phyloP scores from a whole-genome alignment of 1,139 yeast genomes.

The Kazachstania sp. region DNA sequence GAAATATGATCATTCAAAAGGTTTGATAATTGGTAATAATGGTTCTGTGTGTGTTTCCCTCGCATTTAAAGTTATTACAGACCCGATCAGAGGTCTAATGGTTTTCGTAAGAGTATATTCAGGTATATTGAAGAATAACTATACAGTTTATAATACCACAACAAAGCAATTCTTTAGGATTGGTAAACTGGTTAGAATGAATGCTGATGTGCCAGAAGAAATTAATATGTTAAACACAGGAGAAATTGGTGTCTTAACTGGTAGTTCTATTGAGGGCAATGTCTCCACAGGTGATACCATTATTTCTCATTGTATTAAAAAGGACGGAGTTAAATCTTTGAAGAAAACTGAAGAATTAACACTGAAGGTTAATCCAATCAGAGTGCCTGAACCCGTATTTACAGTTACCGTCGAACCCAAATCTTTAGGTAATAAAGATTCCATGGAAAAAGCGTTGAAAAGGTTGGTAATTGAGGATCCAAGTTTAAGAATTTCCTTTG shows the following conservation, averaged over 20 bases:
- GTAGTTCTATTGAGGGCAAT: slow-evolving; percentile 36
- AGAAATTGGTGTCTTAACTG: slow-evolving; percentile 74
- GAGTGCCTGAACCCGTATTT: slow-evolving; percentile 87
- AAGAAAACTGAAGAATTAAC: slow-evolving; percentile 37
- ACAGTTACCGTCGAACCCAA: slow-evolving; percentile 77
- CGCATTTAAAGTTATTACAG: slow-evolving; percentile 87
- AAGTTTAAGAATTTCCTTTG: slow-evolving; percentile 53
- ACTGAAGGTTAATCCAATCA: slow-evolving; percentile 63
- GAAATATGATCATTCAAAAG: slow-evolving; percentile 36
- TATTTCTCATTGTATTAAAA: slow-evolving; percentile 45
- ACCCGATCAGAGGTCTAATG: slow-evolving; percentile 74
- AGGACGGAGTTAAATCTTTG: slow-evolving; percentile 38
- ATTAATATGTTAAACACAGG: slow-evolving; percentile 60
- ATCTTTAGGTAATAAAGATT: slow-evolving; percentile 70
- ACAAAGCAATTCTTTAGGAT: slow-evolving; percentile 37
- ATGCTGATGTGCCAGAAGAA: slow-evolving; percentile 77
- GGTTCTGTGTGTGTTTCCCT: slow-evolving; percentile 62
- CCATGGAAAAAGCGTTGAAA: slow-evolving; percentile 57
- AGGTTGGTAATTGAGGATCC: slow-evolving; percentile 77
- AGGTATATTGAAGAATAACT: slow-evolving; percentile 42
- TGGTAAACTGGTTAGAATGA: slow-evolving; percentile 69
- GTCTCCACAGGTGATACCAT: slow-evolving; percentile 88
- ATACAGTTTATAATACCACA: slow-evolving; percentile 28
- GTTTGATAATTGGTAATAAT: slow-evolving; percentile 48
- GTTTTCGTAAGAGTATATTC: slow-evolving; percentile 83